Conservation (phyloP, 1,284 basidiomycete genomes). For the Omphalotus olearius region DNA sequence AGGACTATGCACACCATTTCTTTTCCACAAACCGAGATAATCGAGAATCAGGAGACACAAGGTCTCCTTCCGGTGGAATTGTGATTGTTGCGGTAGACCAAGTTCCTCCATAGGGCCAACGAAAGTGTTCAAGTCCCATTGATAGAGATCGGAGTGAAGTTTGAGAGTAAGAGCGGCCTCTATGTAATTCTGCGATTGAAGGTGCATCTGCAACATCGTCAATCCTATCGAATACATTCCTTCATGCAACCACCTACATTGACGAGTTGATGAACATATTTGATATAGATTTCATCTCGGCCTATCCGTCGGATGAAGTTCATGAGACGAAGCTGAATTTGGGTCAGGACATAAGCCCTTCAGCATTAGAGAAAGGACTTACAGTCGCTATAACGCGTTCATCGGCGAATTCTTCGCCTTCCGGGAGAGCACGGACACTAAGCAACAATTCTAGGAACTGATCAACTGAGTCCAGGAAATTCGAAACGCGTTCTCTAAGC, state of each 20-base stretch:
- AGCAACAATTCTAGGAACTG: conserved; percentile 93
- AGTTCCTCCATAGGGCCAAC: conserved; percentile 85
- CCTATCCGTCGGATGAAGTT: conserved; percentile 87
- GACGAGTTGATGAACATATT: conserved; percentile 92
- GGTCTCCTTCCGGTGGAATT: conserved; percentile 93
- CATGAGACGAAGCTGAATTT: conserved; percentile 76
- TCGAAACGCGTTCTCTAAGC: conserved; percentile 73
- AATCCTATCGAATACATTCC: conserved; percentile 10
- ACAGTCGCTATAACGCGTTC: conserved; percentile 92
- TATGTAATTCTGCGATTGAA: conserved; percentile 85
- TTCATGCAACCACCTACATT: conserved; percentile 49
- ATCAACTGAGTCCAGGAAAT: conserved; percentile 88
- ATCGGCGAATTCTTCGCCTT: conserved; percentile 90
- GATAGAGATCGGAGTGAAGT: conserved; percentile 89
- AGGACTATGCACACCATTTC: neutral
- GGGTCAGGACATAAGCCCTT: conserved; percentile 1
- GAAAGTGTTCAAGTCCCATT: conserved; percentile 81
- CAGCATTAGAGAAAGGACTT: conserved; percentile 17
- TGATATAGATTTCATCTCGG: conserved; percentile 86
- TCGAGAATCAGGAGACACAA: conserved; percentile 83
- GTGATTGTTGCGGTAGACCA: conserved; percentile 86
- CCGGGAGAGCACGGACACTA: conserved; percentile 88
- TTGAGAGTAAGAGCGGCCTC: conserved; percentile 92
- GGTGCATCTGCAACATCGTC: conserved; percentile 57
- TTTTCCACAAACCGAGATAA: conserved; percentile 61